Evolutionary conservation across 768 basidiomycete species (phyloP), one percentile per base, ranked within the genome.

Genomic region (Mycena chlorophos): DNA sequence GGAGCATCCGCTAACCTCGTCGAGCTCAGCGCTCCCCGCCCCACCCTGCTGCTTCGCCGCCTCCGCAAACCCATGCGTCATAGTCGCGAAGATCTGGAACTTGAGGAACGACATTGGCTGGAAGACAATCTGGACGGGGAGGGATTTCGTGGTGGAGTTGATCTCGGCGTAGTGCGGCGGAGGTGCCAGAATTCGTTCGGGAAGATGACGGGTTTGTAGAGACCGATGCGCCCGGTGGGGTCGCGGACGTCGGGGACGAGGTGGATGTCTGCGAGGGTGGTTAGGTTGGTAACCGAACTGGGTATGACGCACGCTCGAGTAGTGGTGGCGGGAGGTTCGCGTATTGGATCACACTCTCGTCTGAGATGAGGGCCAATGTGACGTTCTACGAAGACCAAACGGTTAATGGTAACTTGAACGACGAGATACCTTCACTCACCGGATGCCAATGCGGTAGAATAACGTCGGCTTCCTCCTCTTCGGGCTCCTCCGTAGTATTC

Each of bases 121-220:
- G 75, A 95, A 89, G 0, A 82, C 82, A 60, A 99, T 79, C 60
- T 86, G 84, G 19, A 99, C 76, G 1, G 96, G 94, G 1, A 98
- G 73, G 8, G 68, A 78, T 8, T 84, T 78, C 3, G 91, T 92
- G 1, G 92, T 91, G n/a, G 77, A 69, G 69, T 98, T 98, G 69
- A 98, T 81, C 64, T 94, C 89, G n/a, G 54, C 69, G 63, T 91
- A 87, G 56, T 94, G 88, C n/a, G 87, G 34, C 86, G 84, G 27
- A 93, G 79, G 59, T 89, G 83, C 94, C 96, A 98, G 72, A 98
- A 98, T 66, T 97, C 94, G 67, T 98, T 98, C 14, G 92, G 84
- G 71, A 89, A 98, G 31, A 98, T 68, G 55, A 95, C 86, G 8
- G 96, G 96, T 65, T 85, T 89, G 79, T 95, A 94, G 59, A 78